These are phyloP conservation scores for Rhizomucor miehei DNA, from an alignment of 371 early-diverging fungal genomes.

Conservation along the genomic window DNA sequence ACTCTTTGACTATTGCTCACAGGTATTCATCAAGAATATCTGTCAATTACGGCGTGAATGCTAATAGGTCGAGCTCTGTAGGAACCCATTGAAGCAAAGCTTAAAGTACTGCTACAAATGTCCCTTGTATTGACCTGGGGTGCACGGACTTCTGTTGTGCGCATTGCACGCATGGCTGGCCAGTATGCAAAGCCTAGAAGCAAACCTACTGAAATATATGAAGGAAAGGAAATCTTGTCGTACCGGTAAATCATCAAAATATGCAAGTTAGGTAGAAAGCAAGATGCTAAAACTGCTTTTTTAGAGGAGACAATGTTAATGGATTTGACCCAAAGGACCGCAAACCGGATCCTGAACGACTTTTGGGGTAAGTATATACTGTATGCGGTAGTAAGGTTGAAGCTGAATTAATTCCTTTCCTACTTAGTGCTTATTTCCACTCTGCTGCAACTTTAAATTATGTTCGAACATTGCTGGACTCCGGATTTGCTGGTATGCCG, in stretches of 20 bases:
- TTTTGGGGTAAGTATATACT: constrained; percentile 62
- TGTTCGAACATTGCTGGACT: constrained; percentile 78
- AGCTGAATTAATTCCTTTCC: background rate
- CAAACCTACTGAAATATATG: constrained; percentile 82
- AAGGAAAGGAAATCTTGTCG: constrained; percentile 78
- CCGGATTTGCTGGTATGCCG: constrained; percentile 69
- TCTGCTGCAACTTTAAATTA: constrained; percentile 97
- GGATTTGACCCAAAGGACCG: constrained; percentile 86
- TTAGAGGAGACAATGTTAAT: constrained; percentile 94
- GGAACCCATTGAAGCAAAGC: constrained; percentile 88
- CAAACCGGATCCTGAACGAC: constrained; percentile 90
- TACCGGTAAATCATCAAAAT: constrained; percentile 48
- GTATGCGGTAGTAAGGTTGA: background rate
- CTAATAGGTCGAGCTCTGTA: constrained; percentile 19
- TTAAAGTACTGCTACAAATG: constrained; percentile 96
- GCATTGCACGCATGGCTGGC: constrained; percentile 97
- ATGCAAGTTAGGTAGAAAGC: background rate
- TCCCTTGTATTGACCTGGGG: constrained; percentile 94
- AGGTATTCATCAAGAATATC: constrained; percentile 42
- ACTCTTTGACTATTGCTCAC: constrained; percentile 93
- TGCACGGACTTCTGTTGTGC: constrained; percentile 86
- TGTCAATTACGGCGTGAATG: background rate
- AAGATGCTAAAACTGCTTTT: background rate
- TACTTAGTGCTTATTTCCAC: constrained; percentile 87
- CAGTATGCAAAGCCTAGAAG: constrained; percentile 97